Base-by-base conservation (phyloP, 495 filamentous ascomycete species). In the Penicillium mononematosum region DNA sequence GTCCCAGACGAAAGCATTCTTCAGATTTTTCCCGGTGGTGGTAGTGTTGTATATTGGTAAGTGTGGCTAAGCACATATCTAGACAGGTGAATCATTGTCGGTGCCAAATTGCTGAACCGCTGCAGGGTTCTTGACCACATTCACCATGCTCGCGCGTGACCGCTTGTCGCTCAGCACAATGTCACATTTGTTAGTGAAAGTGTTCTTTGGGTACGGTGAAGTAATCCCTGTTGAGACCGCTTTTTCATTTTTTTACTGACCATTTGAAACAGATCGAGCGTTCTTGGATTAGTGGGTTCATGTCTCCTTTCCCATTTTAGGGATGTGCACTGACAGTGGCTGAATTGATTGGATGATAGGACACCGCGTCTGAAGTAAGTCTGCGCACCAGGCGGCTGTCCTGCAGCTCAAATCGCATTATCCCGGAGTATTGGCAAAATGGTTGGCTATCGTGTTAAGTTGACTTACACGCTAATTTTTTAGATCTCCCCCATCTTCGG, bases 1-100 rank as follows among this genome's bases (percentile, higher is more conserved):
- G 7, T 50, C 52, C 49, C 66, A 86, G 83, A 92, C 90, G 19
- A 96, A 92, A 73, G 90, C 94, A 56, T 96, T 96, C 65, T 71
- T 94, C 64, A 93, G 93, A 59, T 96, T 96, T 70, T 82, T 93
- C 67, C 85, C 89, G 12, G 79, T 96, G n/a, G 90, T 98, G 20
- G 73, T 88, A 45, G 85, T 96, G 53, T 74, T 96, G 60, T 96
- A 95, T 65, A 65, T 88, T 43, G 84, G 84, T 86, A 66, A 58
- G 68, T 60, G 52, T 60, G 49, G 47, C 59, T 58, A n/a, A 49
- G 52, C 48, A 43, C 49, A 58, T 45, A 50, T 56, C 49, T 51
- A 24, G 2, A 45, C 17, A 1, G 47, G 48, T 45, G 45, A 44
- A 42, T 20, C 19, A 4, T 42, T 24, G 17, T 58, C 59, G 31